Conservation (phyloP, 768 basidiomycete species). For the Lactarius vividus region DNA sequence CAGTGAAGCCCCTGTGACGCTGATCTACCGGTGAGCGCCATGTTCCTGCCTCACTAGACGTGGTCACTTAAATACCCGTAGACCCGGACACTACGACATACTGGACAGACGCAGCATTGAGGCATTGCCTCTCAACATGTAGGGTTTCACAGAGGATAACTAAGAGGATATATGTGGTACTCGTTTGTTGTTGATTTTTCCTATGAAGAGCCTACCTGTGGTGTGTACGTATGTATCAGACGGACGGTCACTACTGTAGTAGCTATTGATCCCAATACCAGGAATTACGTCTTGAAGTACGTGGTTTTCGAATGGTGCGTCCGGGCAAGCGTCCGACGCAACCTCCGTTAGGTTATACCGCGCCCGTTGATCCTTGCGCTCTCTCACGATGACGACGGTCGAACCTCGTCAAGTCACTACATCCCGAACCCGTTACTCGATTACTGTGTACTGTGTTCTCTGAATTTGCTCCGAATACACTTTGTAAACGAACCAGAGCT, state of each 20-base stretch:
- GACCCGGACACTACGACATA: conserved; percentile 90
- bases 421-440: no score
- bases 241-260: background rate
- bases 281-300: background rate
- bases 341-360: no score
- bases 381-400: no score
- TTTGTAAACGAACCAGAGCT: no score
- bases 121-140: conserved; percentile 14
- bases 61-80: conserved; percentile 32
- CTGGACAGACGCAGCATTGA: conserved; percentile 38
- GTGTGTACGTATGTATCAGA: conserved; percentile 7
- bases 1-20: conserved; percentile 51
- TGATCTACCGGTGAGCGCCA: conserved; percentile 69
- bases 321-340: no score
- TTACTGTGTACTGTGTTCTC: no score
- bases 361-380: no score
- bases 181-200: background rate
- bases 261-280: background rate
- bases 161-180: background rate
- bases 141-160: background rate
- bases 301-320: background rate
- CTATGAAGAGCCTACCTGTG: background rate
- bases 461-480: no score
- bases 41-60: background rate
- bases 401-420: no score